Evolutionary conservation across 2,329 filamentous ascomycete species (phyloP).

Genomic region (Lithohypha guttulata): DNA sequence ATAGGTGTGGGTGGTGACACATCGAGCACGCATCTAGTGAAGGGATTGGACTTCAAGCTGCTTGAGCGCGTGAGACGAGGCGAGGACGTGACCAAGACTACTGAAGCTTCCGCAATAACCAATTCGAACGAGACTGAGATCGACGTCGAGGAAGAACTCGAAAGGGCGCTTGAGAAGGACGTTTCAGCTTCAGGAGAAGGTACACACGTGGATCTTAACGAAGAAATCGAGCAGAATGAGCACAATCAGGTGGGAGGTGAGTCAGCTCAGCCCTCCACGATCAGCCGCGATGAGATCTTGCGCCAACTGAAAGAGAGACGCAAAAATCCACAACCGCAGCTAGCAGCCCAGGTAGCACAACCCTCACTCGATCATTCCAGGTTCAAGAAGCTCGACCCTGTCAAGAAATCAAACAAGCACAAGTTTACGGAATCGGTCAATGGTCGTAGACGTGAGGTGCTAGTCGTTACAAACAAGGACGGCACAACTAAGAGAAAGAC

Average conservation of each 20-base stretch:
- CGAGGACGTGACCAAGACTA: slow-evolving; percentile 41
- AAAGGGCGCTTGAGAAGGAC: slow-evolving; percentile 31
- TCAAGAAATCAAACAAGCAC: slow-evolving; percentile 25
- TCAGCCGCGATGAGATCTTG: slow-evolving; percentile 49
- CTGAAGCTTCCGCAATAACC: slow-evolving; percentile 22
- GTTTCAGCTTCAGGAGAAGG: slow-evolving; percentile 16
- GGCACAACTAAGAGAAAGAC: slow-evolving; percentile 53
- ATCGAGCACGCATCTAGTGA: slow-evolving; percentile 73
- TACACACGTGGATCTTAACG: slow-evolving; percentile 19
- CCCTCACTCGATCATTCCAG: slow-evolving; percentile 31
- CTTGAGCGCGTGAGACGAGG: slow-evolving; percentile 35
- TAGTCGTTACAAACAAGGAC: slow-evolving; percentile 48
- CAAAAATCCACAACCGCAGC: slow-evolving; percentile 29
- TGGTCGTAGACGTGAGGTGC: slow-evolving; percentile 44
- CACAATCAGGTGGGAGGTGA: slow-evolving; percentile 25
- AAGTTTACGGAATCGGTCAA: slow-evolving; percentile 44
- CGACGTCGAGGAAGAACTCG: slow-evolving; percentile 54
- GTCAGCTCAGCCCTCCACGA: slow-evolving; percentile 30
- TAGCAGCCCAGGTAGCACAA: slow-evolving; percentile 41
- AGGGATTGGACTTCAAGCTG: slow-evolving; percentile 79
- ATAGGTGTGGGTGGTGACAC: slow-evolving; percentile 71
- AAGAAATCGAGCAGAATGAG: slow-evolving; percentile 22
- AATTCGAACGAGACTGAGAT: slow-evolving; percentile 25
- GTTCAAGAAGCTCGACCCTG: slow-evolving; percentile 43
- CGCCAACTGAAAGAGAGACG: slow-evolving; percentile 47